Percentiles rank a stretch among this genome's conserved stretches.
These are phyloP conservation scores for Sclerotinia sclerotiorum DNA, from an alignment of 2,329 filamentous ascomycete species.

Conservation along the genomic window DNA sequence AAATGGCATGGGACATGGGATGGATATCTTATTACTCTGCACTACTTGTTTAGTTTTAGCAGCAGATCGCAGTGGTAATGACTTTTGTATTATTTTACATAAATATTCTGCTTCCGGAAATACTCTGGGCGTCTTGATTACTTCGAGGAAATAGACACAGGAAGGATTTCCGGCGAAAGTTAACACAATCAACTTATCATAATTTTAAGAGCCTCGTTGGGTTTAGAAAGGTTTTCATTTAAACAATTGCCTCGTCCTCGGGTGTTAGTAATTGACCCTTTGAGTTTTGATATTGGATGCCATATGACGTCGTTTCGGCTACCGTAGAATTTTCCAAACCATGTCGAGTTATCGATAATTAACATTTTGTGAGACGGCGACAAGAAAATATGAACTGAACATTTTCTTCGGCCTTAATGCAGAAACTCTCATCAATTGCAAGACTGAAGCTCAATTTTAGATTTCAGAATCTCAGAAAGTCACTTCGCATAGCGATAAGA, in stretches of 20 bases:
- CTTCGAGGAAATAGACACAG: conserved; percentile 21
- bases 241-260: background rate
- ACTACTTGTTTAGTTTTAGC: conserved; percentile 25
- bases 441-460: conserved; percentile 5
- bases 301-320: background rate
- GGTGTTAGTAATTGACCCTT: background rate
- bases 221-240: background rate
- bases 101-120: conserved; percentile 23
- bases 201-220: conserved; percentile 7
- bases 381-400: conserved; percentile 11
- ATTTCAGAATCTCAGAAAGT: conserved; percentile 9
- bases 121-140: conserved; percentile 22
- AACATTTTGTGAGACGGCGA: background rate
- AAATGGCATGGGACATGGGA: conserved; percentile 29
- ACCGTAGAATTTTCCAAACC: conserved; percentile 15
- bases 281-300: conserved; percentile 16
- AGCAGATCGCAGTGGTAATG: conserved; percentile 25
- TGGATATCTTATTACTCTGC: conserved; percentile 31
- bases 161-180: background rate
- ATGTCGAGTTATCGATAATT: background rate
- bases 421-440: background rate
- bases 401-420: conserved; percentile 10
- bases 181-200: conserved; percentile 4
- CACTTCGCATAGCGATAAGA: background rate
- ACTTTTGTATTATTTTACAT: conserved; percentile 25